Conservation (phyloP, 2,329 filamentous ascomycete genomes). For the Ceratocystis eucalypticola region DNA sequence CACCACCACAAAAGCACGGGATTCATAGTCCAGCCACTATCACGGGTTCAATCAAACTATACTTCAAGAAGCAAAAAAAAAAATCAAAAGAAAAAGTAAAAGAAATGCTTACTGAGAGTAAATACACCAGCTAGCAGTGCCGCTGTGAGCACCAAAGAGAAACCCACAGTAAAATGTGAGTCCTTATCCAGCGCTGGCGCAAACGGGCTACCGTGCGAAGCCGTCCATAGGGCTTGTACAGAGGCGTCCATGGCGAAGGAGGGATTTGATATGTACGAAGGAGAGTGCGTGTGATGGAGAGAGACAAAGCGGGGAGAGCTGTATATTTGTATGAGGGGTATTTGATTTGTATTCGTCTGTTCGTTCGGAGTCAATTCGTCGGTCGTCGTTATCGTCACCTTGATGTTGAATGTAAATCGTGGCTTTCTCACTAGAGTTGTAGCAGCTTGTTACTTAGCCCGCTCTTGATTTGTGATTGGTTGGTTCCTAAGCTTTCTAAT, state of each 20-base stretch:
- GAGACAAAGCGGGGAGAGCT: neutral
- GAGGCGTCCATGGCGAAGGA: conserved; percentile 53
- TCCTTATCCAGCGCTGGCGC: conserved; percentile 66
- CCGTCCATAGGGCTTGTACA: conserved; percentile 84
- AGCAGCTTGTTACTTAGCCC: neutral
- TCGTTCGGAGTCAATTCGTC: neutral
- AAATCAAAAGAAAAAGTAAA: neutral
- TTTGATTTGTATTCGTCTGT: neutral
- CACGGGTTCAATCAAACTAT: no score
- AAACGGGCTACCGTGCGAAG: conserved; percentile 77
- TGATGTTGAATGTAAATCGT: neutral
- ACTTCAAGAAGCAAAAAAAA: neutral
- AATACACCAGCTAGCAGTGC: conserved; percentile 65
- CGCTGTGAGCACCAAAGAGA: conserved; percentile 58
- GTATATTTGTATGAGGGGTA: conserved; percentile 5
- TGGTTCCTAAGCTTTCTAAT: neutral
- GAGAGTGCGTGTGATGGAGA: neutral
- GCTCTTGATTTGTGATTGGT: neutral
- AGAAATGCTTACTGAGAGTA: conserved; percentile 57
- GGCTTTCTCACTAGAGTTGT: neutral
- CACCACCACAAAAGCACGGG: no score
- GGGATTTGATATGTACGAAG: neutral
- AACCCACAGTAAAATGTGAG: conserved; percentile 70
- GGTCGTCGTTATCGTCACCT: neutral
- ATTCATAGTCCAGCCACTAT: no score